phyloP scores from a whole-genome alignment of 176 grass and related monocot genomes.

The Tuctoria greenei region DNA sequence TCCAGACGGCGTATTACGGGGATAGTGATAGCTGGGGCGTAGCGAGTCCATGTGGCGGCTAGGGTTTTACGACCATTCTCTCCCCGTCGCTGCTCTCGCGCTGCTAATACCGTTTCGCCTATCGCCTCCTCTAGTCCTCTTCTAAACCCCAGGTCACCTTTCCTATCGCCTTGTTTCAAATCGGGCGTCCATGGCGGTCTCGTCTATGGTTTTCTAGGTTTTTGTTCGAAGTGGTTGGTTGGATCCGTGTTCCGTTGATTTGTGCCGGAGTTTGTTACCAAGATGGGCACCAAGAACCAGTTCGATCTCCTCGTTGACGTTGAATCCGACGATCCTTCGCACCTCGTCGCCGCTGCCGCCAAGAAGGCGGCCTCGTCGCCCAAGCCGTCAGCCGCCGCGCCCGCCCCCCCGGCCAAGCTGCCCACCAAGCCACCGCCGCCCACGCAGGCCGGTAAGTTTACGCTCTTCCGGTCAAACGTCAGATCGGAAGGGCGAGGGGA shows the following conservation, averaged over 20 bases:
- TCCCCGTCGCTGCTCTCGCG: not conserved
- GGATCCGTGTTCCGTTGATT: not conserved
- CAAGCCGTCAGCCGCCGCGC: constrained; percentile 11
- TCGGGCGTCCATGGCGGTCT: constrained; percentile 52
- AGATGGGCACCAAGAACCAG: constrained; percentile 61
- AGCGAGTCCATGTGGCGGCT: constrained; percentile 38
- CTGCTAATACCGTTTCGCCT: not conserved
- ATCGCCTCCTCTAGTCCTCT: constrained; percentile 8
- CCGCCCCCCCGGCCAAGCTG: constrained; percentile 43
- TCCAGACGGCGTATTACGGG: not conserved
- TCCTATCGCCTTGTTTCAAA: not conserved
- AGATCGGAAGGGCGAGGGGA: not conserved
- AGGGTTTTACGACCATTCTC: constrained; percentile 51
- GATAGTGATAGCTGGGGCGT: not conserved
- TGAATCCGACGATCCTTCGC: constrained; percentile 64
- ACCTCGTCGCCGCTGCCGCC: constrained; percentile 55
- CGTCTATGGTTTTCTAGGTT: constrained; percentile 18
- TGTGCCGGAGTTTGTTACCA: not conserved
- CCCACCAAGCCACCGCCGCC: constrained; percentile 65
- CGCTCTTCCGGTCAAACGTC: not conserved
- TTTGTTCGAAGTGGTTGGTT: not conserved
- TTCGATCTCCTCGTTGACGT: constrained; percentile 86
- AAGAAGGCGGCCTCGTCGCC: constrained; percentile 53
- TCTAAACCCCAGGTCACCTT: constrained; percentile 13
- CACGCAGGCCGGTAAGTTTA: constrained; percentile 62